phyloP scores from a whole-genome alignment of 768 basidiomycete species.

The Clitopilus hobsonii region DNA sequence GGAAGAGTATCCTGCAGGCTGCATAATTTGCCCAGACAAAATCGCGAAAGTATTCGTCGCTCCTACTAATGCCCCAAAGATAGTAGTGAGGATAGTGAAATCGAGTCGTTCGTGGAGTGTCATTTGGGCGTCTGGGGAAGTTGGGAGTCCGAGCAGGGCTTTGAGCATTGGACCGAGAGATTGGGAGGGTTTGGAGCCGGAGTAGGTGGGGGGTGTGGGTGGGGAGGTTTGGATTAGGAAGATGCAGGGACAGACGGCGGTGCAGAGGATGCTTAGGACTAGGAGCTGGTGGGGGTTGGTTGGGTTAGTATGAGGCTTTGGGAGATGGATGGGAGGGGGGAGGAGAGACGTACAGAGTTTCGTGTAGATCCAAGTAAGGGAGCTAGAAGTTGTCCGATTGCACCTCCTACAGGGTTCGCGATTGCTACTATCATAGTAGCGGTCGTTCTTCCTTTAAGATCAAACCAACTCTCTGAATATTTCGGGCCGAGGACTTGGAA shows the following conservation, averaged over 20 bases:
- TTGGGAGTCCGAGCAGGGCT: constrained; percentile 44
- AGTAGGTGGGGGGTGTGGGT: constrained; percentile 73
- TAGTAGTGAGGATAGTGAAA: constrained; percentile 50
- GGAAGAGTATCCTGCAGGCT: constrained; percentile 68
- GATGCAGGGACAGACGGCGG: constrained; percentile 51
- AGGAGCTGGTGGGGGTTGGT: constrained; percentile 44
- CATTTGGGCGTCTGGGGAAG: constrained; percentile 50
- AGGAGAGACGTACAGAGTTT: constrained; percentile 47
- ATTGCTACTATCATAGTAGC: constrained; percentile 62
- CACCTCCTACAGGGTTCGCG: constrained; percentile 76
- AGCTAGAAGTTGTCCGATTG: constrained; percentile 68
- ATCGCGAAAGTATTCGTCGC: constrained; percentile 61
- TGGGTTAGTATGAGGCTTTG: background rate
- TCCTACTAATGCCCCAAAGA: constrained; percentile 65
- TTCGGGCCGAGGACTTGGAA: constrained; percentile 77
- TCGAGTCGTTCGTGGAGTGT: constrained; percentile 62
- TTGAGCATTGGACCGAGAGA: constrained; percentile 49
- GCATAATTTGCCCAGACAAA: constrained; percentile 65
- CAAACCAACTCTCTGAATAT: constrained; percentile 84
- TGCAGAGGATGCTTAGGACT: constrained; percentile 66
- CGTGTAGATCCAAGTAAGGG: constrained; percentile 52
- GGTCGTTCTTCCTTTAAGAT: constrained; percentile 69
- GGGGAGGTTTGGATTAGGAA: constrained; percentile 59
- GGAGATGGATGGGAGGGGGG: background rate
- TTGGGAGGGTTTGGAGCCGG: constrained; percentile 57